These are phyloP conservation scores for Pestalotiopsis sp. DNA, from an alignment of 2,329 filamentous ascomycete species.

Conservation along the genomic window DNA sequence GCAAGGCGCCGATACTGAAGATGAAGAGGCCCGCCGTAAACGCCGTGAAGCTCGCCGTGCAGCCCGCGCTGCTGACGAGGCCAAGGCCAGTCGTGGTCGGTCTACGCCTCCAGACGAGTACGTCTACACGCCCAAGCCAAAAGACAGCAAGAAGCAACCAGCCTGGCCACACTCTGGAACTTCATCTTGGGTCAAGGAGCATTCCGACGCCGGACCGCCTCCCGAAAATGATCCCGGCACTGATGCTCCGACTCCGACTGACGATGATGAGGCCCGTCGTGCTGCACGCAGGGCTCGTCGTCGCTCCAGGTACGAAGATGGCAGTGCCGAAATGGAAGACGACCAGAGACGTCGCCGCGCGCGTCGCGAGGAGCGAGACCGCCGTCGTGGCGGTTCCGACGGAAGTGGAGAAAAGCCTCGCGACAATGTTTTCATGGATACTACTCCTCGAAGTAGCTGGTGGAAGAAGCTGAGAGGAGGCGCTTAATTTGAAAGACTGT, in stretches of 20 bases:
- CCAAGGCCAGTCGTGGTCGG: constrained; percentile 43
- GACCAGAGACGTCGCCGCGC: constrained; percentile 41
- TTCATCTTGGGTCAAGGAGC: constrained; percentile 68
- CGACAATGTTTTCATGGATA: constrained; percentile 45
- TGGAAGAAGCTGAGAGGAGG: constrained; percentile 58
- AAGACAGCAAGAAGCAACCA: constrained; percentile 36
- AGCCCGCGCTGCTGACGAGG: constrained; percentile 40
- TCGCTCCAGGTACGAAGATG: constrained; percentile 45
- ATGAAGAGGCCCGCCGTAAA: constrained; percentile 57
- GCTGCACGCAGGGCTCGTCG: constrained; percentile 51
- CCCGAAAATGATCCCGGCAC: constrained; percentile 44
- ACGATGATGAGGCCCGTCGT: constrained; percentile 53
- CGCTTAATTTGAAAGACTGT: constrained; percentile 15
- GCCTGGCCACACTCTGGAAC: constrained; percentile 67
- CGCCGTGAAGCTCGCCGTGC: constrained; percentile 56
- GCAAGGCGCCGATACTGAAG: constrained; percentile 44
- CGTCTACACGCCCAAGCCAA: constrained; percentile 43
- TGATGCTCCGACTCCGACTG: constrained; percentile 39
- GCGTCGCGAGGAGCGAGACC: constrained; percentile 47
- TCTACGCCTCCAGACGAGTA: constrained; percentile 47
- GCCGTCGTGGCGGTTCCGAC: constrained; percentile 34
- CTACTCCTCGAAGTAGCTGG: constrained; percentile 58
- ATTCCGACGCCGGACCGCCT: constrained; percentile 63
- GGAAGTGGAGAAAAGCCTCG: constrained; percentile 40
- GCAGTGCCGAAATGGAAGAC: constrained; percentile 42